Base-by-base conservation (phyloP, 768 basidiomycete genomes). In the Amanita rubescens region DNA sequence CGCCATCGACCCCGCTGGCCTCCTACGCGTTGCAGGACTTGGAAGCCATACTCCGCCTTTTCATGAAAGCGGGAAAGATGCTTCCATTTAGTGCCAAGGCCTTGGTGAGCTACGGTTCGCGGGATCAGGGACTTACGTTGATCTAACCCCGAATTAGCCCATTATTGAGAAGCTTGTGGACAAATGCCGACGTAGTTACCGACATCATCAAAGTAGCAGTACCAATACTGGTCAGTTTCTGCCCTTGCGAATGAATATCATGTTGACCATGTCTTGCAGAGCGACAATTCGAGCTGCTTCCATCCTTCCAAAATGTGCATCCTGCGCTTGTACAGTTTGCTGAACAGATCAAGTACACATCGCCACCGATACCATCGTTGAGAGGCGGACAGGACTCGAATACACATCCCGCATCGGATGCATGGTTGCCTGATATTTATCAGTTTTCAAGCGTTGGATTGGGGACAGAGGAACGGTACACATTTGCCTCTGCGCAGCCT, bases 71-170 rank as follows among this genome's bases (percentile, higher is more conserved):
- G 9, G 76, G 78, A 15, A 73, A 74, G 51, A 74, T 81, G n/a
- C 71, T 84, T 44, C 78, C 82, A 5, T 79, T 80, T 57, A 80
- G 80, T 44, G 74, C 74, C 12, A 81, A 81, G 60, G 77, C 81
- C 30, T 68, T 84, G 44, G 85, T 82, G 59, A 53, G 77, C 71
- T 6, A 25, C 20, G 20, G 54, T 37, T 56, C 25, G 17, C n/a
- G 14, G 7, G 8, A 25, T 49, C n/a, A 44, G 45, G 25, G n/a
- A 19, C 24, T 19, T 11, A 49, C 14, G 25, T 22, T 11, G 43
- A 11, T 5, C 14, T 27, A n/a, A 39, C 34, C 35, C 5, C 15
- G 15, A 12, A 12, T 24, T 55, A 84, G 82, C 76, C 77, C n/a
- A 67, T 81, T 19, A 69, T 84, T 57, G 77, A 79, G 54, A 80